Evolutionary conservation across 176 grass and related monocot genomes (phyloP).

Genomic region (Panicum miliaceum): DNA sequence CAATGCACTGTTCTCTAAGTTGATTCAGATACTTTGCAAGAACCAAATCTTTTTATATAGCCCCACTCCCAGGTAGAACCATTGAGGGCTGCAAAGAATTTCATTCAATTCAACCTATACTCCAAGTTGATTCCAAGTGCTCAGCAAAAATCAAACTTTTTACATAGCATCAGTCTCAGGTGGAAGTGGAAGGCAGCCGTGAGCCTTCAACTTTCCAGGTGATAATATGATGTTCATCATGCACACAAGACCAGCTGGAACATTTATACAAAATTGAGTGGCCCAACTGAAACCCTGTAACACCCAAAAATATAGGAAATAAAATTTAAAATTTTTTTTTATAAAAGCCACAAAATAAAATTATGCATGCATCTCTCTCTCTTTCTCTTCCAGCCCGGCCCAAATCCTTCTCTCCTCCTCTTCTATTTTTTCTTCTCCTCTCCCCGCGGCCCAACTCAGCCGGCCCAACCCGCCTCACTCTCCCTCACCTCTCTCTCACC

Average conservation of each 20-base stretch:
- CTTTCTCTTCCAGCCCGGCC: too few species aligned
- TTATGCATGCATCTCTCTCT: too few species aligned
- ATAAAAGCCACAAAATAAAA: too few species aligned
- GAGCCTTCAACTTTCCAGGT: neutral
- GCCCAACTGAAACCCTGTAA: neutral
- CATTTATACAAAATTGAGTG: conserved; percentile 4
- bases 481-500: too few species aligned
- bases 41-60: neutral
- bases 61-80: neutral
- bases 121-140: neutral
- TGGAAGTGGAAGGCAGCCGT: neutral
- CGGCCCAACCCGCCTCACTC: too few species aligned
- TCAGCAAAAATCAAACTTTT: conserved; percentile 12
- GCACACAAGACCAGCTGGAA: neutral
- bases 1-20: neutral
- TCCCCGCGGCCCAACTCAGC: too few species aligned
- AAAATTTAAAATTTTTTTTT: too few species aligned
- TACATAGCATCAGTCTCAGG: neutral
- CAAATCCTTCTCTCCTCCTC: too few species aligned
- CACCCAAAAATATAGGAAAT: too few species aligned
- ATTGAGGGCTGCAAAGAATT: neutral
- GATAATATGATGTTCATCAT: neutral
- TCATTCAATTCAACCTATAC: neutral
- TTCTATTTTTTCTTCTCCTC: too few species aligned
- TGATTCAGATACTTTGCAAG: neutral